Base-by-base conservation (phyloP, 1,284 basidiomycete species). In the Meira nashicola region DNA sequence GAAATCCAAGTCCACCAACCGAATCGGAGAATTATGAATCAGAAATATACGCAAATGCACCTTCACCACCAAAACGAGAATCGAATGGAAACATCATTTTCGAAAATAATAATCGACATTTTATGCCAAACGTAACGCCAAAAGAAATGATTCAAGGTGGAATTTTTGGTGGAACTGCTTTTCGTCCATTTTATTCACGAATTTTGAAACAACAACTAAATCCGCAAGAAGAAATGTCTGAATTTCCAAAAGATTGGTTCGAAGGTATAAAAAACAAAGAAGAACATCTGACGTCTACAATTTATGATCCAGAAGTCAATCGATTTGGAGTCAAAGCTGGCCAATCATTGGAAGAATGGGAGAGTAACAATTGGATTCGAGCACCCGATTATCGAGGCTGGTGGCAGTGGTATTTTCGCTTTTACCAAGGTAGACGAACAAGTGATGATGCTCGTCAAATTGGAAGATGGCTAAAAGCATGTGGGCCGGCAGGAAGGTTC, bases 351-450 rank as follows among this genome's bases (percentile, higher is more conserved):
- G 71, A 76, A 49, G 81, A 81, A 40, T 82, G 81, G 81, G 81
- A 82, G 58, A 79, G 80, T 54, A 73, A 78, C 5, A 81, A 81
- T 1, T 82, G 81, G 81, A 79, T 82, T 19, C 78, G 78, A 62
- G 44, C 59, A 2, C 78, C 74, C 10, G 81, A 82, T 73, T 81
- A 81, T 7, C 59, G 81, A 23, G 81, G 81, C 15, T 82, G 81
- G 81, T 81, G 80, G 58, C 69, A 70, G 55, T 72, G 70, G 71
- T 82, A 82, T 72, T 66, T 72, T 15, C 69, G 80, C 14, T 82
- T 82, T 68, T 82, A 79, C 67, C 68, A 77, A n/a, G 81, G 81
- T 0, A 66, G 81, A 51, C 58, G 81, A 53, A 79, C 77, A 38
- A 71, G 65, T 10, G 81, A 82, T 63, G 81, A 82, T 66, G 79